These are phyloP conservation scores for Bacidia rubella DNA, from an alignment of 495 filamentous ascomycete species.

Conservation along the genomic window DNA sequence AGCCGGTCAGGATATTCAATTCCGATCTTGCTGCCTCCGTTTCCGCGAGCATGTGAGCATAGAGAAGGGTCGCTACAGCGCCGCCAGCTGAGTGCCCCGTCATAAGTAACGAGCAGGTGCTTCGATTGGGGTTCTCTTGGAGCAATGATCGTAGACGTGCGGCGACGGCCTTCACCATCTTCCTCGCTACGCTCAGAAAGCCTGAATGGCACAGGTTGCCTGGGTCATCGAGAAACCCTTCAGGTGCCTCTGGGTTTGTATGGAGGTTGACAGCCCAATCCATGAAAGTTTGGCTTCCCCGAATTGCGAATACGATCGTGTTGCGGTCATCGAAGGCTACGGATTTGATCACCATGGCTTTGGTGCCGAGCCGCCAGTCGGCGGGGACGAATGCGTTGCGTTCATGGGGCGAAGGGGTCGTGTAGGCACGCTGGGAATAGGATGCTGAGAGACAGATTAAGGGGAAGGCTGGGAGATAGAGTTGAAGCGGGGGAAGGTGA, in stretches of 20 bases:
- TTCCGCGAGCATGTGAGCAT: slow-evolving; percentile 59
- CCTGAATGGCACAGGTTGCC: slow-evolving; percentile 66
- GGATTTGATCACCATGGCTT: slow-evolving; percentile 73
- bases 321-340: slow-evolving; percentile 62
- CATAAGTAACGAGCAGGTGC: slow-evolving; percentile 57
- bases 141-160: slow-evolving; percentile 51
- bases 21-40: slow-evolving; percentile 38
- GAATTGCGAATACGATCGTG: slow-evolving; percentile 66
- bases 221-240: slow-evolving; percentile 59
- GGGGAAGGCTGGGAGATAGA: slow-evolving; percentile 56
- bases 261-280: slow-evolving; percentile 76
- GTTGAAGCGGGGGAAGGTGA: slow-evolving; percentile 46
- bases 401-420: slow-evolving; percentile 43
- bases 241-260: slow-evolving; percentile 45
- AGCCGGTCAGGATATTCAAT: slow-evolving; percentile 48
- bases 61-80: slow-evolving; percentile 64
- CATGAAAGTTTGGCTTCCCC: slow-evolving; percentile 63
- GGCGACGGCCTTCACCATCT: slow-evolving; percentile 62
- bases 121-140: slow-evolving; percentile 52
- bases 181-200: slow-evolving; percentile 58
- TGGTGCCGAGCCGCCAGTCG: slow-evolving; percentile 58
- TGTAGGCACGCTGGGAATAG: slow-evolving; percentile 57
- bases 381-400: slow-evolving; percentile 50
- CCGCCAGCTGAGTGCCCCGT: slow-evolving; percentile 78
- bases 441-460: slow-evolving; percentile 61